These are phyloP conservation scores for Podaxis carcinomalis DNA, from an alignment of 768 basidiomycete genomes.

Conservation along the genomic window DNA sequence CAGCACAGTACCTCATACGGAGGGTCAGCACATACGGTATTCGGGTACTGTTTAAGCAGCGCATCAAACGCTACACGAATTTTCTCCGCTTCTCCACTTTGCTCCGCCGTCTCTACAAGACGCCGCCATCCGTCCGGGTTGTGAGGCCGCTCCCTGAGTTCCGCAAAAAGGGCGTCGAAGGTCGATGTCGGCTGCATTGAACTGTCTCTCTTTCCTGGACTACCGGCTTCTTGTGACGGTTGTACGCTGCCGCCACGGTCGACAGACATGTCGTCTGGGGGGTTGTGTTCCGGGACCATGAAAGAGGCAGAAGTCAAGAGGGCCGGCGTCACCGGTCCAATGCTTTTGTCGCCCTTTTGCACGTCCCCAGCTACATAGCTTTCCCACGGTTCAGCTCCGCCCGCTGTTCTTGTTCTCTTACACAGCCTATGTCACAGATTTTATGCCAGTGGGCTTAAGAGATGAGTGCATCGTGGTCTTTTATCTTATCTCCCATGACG, in stretches of 20 bases:
- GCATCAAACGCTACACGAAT: conserved; percentile 81
- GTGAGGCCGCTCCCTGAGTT: conserved; percentile 63
- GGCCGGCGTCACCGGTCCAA: conserved; percentile 5
- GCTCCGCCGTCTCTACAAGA: conserved; percentile 74
- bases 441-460: background rate
- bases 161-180: conserved; percentile 58
- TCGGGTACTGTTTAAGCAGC: conserved; percentile 82
- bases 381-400: conserved; percentile 11
- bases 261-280: conserved; percentile 5
- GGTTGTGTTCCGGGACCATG: conserved; percentile 6
- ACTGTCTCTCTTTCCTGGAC: conserved; percentile 24
- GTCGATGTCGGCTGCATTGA: conserved; percentile 6
- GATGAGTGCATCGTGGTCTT: background rate
- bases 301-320: background rate
- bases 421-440: background rate
- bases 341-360: background rate
- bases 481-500: conserved; percentile 10
- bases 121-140: conserved; percentile 78
- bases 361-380: background rate
- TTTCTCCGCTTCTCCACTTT: conserved; percentile 71
- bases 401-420: background rate
- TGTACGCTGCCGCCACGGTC: background rate
- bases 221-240: conserved; percentile 6
- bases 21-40: conserved; percentile 63
- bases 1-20: background rate